Evolutionary conservation across 1,284 basidiomycete genomes (phyloP), one percentile per base, ranked within the genome.

Genomic region (Cystobasidiaceae sp.): DNA sequence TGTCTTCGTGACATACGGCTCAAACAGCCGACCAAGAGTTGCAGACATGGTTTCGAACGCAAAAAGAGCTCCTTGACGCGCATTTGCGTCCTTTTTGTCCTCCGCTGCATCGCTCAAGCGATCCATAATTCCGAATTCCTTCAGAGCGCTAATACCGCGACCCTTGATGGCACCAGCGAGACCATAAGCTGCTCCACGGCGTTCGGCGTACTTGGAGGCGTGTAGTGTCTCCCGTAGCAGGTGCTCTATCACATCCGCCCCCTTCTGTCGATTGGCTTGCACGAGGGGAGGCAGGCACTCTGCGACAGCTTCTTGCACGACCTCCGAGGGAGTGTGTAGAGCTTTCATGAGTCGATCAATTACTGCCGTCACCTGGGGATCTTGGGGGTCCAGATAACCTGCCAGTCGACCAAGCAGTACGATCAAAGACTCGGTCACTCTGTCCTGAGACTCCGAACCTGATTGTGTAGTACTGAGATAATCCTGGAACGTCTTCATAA

Each of bases 131-230:
- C 86, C 81, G 75, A 88, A 90, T 74, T 93, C 86, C 75, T 91
- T 90, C 78, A 98, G 86, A 0, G 86, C 84, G 0, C 84, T 80
- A 33, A 98, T 85, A 4, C 96, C 96, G 1, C 87, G 83, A 15
- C 96, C 96, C 75, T 89, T 90, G 71, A 97, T 82, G 19, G 93
- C 83, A 34, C 96, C 96, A 0, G 94, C 93, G 21, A 99, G 79
- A 52, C 96, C 96, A 75, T 98, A 98, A 0, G 94, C 94, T 1
- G 93, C 93, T 41, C 96, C 96, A 48, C 94, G 84, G 28, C 96
- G 85, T 64, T 85, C 83, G 6, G 91, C 94, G 74, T 99, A 98
- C 76, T 93, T 97, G 8, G 85, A 80, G 0, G 85, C 85, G 48
- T 84, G 82, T 64, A 88, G 85, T 21, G 96, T 80, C 41, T 91